Conservation (phyloP, 2,329 filamentous ascomycete species). For the Colletotrichum musae region DNA sequence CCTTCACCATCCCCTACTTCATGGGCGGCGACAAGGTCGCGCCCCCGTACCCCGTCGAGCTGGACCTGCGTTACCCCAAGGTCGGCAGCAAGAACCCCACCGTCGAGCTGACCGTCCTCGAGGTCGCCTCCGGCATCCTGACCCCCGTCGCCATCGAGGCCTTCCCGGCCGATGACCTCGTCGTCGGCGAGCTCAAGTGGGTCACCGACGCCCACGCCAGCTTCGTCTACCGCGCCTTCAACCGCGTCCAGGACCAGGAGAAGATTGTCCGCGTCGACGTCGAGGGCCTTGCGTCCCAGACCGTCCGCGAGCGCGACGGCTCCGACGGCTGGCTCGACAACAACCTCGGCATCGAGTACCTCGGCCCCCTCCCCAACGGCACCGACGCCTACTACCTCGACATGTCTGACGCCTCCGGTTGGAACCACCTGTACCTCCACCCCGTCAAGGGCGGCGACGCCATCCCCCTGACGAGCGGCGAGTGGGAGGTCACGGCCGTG, state of each 20-base stretch:
- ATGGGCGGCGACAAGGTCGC: slow-evolving; percentile 71
- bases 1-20: slow-evolving; percentile 77
- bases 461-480: slow-evolving; percentile 72
- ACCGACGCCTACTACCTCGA: slow-evolving; percentile 72
- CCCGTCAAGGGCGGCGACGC: slow-evolving; percentile 69
- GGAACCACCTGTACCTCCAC: slow-evolving; percentile 76
- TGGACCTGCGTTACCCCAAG: slow-evolving; percentile 78
- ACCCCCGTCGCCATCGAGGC: slow-evolving; percentile 66
- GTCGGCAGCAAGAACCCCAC: slow-evolving; percentile 78
- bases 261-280: slow-evolving; percentile 74
- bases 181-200: slow-evolving; percentile 79
- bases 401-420: slow-evolving; percentile 75
- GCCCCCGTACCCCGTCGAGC: slow-evolving; percentile 72
- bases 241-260: slow-evolving; percentile 77
- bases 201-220: slow-evolving; percentile 72
- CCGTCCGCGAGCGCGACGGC: slow-evolving; percentile 71
- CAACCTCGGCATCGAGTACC: slow-evolving; percentile 67
- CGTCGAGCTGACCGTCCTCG: slow-evolving; percentile 71
- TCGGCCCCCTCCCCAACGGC: slow-evolving; percentile 60
- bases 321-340: slow-evolving; percentile 75
- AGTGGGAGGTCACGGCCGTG: slow-evolving; percentile 76
- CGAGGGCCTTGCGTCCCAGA: slow-evolving; percentile 58
- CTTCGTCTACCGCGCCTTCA: slow-evolving; percentile 76
- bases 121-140: slow-evolving; percentile 62
- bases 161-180: slow-evolving; percentile 72